phyloP scores from a whole-genome alignment of 1,284 basidiomycete species.

The Cerrena zonata region DNA sequence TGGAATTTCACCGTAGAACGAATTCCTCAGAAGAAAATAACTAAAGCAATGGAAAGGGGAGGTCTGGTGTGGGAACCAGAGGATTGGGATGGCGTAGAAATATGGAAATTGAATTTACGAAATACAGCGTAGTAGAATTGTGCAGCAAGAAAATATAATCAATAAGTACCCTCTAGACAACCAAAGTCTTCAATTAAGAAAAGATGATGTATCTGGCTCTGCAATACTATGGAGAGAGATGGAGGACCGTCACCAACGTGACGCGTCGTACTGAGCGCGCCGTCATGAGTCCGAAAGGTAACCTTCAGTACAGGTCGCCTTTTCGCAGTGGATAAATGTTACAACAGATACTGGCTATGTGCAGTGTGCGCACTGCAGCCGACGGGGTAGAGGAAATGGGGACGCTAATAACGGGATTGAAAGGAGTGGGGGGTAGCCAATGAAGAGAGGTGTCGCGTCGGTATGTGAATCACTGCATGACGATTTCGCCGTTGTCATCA shows the following conservation, averaged over 20 bases:
- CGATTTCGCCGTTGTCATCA: background rate
- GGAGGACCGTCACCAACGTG: background rate
- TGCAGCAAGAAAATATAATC: background rate
- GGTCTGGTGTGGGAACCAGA: slow-evolving; percentile 54
- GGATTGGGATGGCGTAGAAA: slow-evolving; percentile 73
- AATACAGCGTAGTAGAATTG: background rate
- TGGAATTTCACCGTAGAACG: slow-evolving; percentile 58
- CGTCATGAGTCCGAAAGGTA: background rate
- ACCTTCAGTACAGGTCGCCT: too few relatives aligned
- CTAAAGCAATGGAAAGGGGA: slow-evolving; percentile 55
- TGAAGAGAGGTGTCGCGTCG: background rate
- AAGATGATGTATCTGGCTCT: background rate
- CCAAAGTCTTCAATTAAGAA: background rate
- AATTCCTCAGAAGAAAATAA: slow-evolving; percentile 55
- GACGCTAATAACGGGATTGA: background rate
- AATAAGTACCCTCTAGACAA: background rate
- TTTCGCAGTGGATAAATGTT: too few relatives aligned
- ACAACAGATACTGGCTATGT: background rate
- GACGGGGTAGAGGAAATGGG: background rate
- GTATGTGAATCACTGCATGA: background rate
- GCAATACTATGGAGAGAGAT: background rate
- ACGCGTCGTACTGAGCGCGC: background rate
- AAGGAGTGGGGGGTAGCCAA: too few relatives aligned
- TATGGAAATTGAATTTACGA: slow-evolving; percentile 51
- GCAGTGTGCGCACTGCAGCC: background rate